Evolutionary conservation across 2,329 filamentous ascomycete species (phyloP), one percentile per base, ranked within the genome.

Genomic region (Colletotrichum falcatum): DNA sequence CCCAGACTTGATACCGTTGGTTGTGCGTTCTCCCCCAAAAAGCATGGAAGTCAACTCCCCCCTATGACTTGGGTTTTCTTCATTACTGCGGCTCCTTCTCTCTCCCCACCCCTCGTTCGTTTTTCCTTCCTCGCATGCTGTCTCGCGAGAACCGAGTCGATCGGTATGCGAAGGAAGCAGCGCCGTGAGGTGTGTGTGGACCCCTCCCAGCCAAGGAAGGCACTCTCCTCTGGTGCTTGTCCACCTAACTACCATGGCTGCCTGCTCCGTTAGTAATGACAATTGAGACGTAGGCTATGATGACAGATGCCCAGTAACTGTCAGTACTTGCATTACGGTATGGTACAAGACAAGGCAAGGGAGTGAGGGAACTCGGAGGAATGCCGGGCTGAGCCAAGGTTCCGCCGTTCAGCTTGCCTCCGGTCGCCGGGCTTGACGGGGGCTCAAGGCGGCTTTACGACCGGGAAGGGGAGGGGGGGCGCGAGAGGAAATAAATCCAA

Each of bases 121-220:
- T 33, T n/a, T 54, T 30, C 18, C 42, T 26, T 48, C 20, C 23
- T 2, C 49, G 28, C 16, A 46, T 23, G 35, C 26, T 62, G 26
- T 37, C 48, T 33, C 48, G 35, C 48, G 8, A 37, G 48, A 30
- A 30, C 5, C 8, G 5, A 44, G 37, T 16, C 16, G 18, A 59
- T 9, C n/a, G 30, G 5, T 9, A 18, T 16, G 30, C 30, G 18
- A 53, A 53, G 49, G 26, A 53, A 53, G 28, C 49, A 20, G 49
- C 28, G 8, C 14, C 26, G 18, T 28, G 6, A 16, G 48, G 46
- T 28, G 28, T 8, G 48, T 39, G 7, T 33, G 30, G 4, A 33
- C 11, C 44, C 35, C 26, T 48, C n/a, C n/a, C 55, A 65, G 66
- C 61, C 55, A 48, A 26, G 48, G 33, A n/a, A n/a, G n/a, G n/a